These are phyloP conservation scores for Scopulariopsis brevicaulis DNA, from an alignment of 2,329 filamentous ascomycete genomes.

Conservation along the genomic window DNA sequence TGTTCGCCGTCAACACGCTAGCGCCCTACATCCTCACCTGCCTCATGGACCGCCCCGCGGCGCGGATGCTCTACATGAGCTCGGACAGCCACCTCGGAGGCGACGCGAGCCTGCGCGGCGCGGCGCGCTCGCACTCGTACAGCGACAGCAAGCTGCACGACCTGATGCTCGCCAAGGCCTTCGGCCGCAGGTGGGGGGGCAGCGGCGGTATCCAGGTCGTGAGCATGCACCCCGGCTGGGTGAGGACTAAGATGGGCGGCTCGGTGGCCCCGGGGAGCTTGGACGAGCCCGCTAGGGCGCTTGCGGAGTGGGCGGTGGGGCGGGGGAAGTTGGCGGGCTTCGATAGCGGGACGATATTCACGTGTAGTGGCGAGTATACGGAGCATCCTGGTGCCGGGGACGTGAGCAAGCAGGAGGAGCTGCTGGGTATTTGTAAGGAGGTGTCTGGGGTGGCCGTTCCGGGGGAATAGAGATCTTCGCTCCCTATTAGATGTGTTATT, in stretches of 20 bases:
- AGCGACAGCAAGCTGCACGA: neutral
- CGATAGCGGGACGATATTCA: neutral
- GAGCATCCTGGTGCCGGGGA: neutral
- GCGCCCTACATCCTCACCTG: neutral
- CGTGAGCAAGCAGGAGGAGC: neutral
- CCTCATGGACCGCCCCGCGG: neutral
- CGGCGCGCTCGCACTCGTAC: neutral
- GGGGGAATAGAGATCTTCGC: neutral
- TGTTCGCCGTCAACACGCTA: neutral
- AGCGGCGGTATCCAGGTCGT: neutral
- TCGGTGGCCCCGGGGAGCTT: neutral
- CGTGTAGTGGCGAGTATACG: neutral
- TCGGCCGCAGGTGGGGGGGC: neutral
- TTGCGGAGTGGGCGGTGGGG: neutral
- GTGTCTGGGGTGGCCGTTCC: neutral
- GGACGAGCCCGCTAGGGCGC: neutral
- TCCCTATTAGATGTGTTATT: neutral
- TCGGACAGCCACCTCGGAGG: neutral
- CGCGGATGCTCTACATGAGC: neutral
- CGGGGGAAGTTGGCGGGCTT: neutral
- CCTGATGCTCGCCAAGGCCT: neutral
- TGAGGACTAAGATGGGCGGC: neutral
- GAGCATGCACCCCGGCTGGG: neutral
- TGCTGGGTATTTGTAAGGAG: neutral
- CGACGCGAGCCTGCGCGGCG: neutral